Evolutionary conservation across 2,329 filamentous ascomycete genomes (phyloP), one percentile per base, ranked within the genome.

Genomic region (Gyromitra esculenta): DNA sequence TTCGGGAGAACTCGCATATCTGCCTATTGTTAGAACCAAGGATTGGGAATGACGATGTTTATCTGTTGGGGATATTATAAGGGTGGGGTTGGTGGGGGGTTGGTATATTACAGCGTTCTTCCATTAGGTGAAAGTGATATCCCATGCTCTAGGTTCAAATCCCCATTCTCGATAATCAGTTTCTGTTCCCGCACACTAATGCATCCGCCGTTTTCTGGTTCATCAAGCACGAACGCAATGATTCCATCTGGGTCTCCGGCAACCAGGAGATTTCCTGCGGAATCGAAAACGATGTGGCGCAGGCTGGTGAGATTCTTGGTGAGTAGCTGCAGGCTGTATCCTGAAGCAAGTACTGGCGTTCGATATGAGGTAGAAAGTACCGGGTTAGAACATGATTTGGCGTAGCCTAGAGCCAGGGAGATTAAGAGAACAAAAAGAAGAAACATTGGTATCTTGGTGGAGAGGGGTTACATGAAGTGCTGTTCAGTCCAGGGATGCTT

Each of bases 111-210:
- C 68, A 89, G 81, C 1, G 85, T 88, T 52, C 83, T 85, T 68
- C 87, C 86, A 81, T 89, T 86, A 2, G 82, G 81, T 0, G 87
- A 87, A 21, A 89, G 80, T 37, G 87, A 85, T 65, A 89, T 84
- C 50, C 87, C 87, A 79, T 90, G 88, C 79, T 87, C 89, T 18
- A 89, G 83, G 86, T 88, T 68, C 39, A 67, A 54, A 25, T 43
- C 39, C 2, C 25, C 56, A n/a, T 45, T 50, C 25, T 50, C 56
- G 15, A 65, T 39, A 4, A 73, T 52, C 43, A 75, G 48, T 18
- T 37, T 71, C 39, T 54, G 65, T 11, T 80, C 69, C 43, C 37
- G 25, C 6, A 73, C 48, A 8, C 3, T 25, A 13, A 74, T 4
- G n/a, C 70, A 77, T 37, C 69, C 73, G 67, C 39, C 3, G 4